Conservation (phyloP, 306 rosid genomes). For the Datisca glomerata region DNA sequence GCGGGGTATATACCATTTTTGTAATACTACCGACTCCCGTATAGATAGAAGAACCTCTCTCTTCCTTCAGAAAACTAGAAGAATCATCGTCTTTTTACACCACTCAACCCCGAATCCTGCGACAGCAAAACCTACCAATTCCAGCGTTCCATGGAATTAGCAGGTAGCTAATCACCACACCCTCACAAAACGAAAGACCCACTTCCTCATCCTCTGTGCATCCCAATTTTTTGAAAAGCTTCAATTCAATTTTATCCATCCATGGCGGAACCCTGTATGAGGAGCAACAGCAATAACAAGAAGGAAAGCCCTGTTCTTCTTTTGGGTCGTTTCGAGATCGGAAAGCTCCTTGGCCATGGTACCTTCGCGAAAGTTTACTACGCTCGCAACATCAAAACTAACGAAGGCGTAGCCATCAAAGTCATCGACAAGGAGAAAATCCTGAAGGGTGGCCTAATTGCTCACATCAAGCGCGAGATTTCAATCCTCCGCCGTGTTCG, state of each 20-base stretch:
- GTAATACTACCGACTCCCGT: too few relatives aligned
- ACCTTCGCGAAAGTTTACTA: slow-evolving; percentile 76
- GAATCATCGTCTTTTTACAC: too few relatives aligned
- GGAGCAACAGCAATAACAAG: slow-evolving; percentile 3
- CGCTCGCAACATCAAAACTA: slow-evolving; percentile 49
- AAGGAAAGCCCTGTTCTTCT: slow-evolving; percentile 26
- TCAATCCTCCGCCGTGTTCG: slow-evolving; percentile 84
- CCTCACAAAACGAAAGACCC: too few relatives aligned
- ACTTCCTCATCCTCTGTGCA: too few relatives aligned
- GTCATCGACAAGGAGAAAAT: too few relatives aligned
- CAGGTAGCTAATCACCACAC: too few relatives aligned
- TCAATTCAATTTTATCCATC: slow-evolving; percentile 3
- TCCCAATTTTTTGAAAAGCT: too few relatives aligned
- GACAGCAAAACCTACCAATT: too few relatives aligned
- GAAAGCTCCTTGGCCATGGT: slow-evolving; percentile 72
- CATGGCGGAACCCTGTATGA: slow-evolving; percentile 21
- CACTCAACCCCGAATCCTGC: too few relatives aligned
- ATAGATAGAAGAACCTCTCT: too few relatives aligned
- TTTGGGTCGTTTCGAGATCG: slow-evolving; percentile 59
- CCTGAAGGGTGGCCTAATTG: slow-evolving; percentile 43
- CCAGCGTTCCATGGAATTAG: not conserved
- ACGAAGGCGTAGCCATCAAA: slow-evolving; percentile 50
- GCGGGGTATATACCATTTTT: too few relatives aligned
- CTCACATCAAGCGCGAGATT: slow-evolving; percentile 86
- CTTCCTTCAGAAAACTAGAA: too few relatives aligned